Percentiles rank a stretch among this genome's conserved stretches.
Evolutionary conservation across 2,329 filamentous ascomycete genomes (phyloP).

Genomic region (Aspergillus ochraceus): DNA sequence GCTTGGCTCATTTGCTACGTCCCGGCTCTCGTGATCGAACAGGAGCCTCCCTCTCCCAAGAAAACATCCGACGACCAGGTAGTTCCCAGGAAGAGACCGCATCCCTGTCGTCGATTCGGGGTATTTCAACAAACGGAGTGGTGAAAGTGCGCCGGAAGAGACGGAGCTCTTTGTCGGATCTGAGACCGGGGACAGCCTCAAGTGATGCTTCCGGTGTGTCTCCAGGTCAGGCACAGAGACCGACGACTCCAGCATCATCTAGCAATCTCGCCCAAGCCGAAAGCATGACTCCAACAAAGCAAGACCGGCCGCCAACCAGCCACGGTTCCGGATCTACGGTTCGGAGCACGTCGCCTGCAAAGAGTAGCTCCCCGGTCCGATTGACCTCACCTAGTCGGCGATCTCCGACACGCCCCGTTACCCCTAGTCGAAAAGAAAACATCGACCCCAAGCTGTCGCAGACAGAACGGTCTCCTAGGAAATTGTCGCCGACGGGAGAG

Average conservation of each 20-base stretch:
- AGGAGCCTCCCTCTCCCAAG: constrained; percentile 50
- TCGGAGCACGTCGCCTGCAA: constrained; percentile 33
- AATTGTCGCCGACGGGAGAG: constrained; percentile 37
- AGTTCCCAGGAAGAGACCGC: constrained; percentile 50
- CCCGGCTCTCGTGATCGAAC: constrained; percentile 59
- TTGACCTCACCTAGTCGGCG: constrained; percentile 32
- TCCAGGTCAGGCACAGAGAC: constrained; percentile 36
- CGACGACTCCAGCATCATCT: constrained; percentile 33
- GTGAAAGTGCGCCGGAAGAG: constrained; percentile 69
- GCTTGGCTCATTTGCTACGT: constrained; percentile 48
- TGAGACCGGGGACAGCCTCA: constrained; percentile 66
- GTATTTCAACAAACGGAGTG: constrained; percentile 46
- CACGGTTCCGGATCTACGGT: constrained; percentile 29
- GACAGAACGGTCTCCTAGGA: constrained; percentile 34
- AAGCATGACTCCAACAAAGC: constrained; percentile 28
- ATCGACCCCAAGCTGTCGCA: constrained; percentile 34
- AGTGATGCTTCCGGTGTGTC: constrained; percentile 51
- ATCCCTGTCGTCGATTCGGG: constrained; percentile 52
- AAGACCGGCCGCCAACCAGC: constrained; percentile 30
- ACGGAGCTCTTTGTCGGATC: constrained; percentile 86
- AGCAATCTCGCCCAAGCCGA: constrained; percentile 28
- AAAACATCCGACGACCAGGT: constrained; percentile 43
- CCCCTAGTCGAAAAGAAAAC: constrained; percentile 43
- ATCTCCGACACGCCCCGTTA: constrained; percentile 34
- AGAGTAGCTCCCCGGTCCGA: constrained; percentile 29